Conservation (phyloP, 169 alveolate species). For the Eimeria sp. region DNA sequence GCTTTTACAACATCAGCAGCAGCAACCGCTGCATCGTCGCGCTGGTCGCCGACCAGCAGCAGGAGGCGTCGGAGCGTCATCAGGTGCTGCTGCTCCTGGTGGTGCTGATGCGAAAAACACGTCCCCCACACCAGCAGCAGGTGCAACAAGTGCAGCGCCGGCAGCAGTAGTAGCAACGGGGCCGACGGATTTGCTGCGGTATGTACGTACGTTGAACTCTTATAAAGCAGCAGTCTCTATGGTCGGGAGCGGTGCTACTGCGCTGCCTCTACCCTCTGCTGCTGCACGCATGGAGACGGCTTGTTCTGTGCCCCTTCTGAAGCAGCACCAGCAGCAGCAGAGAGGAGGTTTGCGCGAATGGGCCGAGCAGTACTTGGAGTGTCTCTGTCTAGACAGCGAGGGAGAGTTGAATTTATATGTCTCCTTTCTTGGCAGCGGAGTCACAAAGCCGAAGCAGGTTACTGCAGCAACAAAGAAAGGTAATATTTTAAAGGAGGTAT, state of each 20-base stretch:
- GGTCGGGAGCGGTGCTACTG: neutral
- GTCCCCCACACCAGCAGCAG: constrained; percentile 3
- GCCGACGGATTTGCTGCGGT: neutral
- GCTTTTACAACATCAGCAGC: constrained; percentile 10
- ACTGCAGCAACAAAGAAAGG: constrained; percentile 62
- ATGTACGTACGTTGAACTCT: neutral
- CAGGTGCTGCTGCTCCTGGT: neutral
- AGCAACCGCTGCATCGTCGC: constrained; percentile 8
- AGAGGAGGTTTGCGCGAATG: neutral
- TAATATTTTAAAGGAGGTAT: constrained; percentile 62
- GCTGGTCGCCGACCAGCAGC: constrained; percentile 8
- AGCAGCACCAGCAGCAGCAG: constrained; percentile 38
- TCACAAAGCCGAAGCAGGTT: constrained; percentile 53
- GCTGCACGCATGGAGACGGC: constrained; percentile 10
- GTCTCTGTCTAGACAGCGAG: neutral
- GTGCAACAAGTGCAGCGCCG: neutral
- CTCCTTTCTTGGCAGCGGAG: constrained; percentile 35
- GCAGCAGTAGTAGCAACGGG: constrained; percentile 4
- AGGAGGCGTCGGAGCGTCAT: neutral
- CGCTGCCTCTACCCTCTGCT: constrained; percentile 7
- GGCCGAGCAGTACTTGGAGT: constrained; percentile 4
- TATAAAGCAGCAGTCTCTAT: neutral
- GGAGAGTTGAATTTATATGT: constrained; percentile 7
- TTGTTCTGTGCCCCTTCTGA: neutral
- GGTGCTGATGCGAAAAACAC: neutral